Conservation (phyloP, 2,329 filamentous ascomycete genomes). For the Pseudopyricularia cyperi region DNA sequence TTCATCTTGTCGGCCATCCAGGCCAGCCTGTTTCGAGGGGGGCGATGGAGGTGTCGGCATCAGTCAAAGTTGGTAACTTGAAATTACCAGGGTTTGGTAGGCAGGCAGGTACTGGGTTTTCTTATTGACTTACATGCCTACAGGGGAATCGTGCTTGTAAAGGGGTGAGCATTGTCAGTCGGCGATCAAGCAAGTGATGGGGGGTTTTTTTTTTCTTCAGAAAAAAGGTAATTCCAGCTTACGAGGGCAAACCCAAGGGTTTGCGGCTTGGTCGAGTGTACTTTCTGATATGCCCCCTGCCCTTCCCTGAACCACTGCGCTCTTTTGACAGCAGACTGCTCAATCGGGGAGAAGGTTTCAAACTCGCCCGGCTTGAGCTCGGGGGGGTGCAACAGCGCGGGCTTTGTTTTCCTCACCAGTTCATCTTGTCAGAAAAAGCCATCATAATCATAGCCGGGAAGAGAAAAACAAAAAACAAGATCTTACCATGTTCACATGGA, state of each 20-base stretch:
- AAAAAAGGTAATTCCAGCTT: not conserved
- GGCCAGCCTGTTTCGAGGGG: not conserved
- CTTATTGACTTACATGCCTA: constrained; percentile 16
- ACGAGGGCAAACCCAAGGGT: constrained; percentile 13
- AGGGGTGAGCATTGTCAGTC: not conserved
- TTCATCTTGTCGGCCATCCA: constrained; percentile 2
- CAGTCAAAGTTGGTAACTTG: too few relatives aligned
- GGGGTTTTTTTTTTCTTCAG: too few relatives aligned
- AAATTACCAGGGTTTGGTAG: too few relatives aligned
- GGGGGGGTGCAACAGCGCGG: not conserved
- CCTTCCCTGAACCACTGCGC: not conserved
- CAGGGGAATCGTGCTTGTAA: constrained; percentile 14
- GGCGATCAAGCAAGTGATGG: too few relatives aligned
- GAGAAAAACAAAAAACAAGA: not conserved
- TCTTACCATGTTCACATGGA: constrained; percentile 4
- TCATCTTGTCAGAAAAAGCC: not conserved
- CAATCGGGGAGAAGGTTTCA: not conserved
- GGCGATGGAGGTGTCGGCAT: constrained; percentile 6
- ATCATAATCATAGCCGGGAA: not conserved
- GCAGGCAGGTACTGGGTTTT: not conserved
- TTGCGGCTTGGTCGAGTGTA: constrained; percentile 13
- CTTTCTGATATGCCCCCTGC: not conserved
- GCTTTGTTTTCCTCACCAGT: not conserved
- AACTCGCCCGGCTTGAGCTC: not conserved
- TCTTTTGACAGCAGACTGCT: not conserved